Percentiles rank a stretch among this genome's conserved stretches.
Conservation (phyloP, 2,329 filamentous ascomycete species). For the Epichloe sibirici region DNA sequence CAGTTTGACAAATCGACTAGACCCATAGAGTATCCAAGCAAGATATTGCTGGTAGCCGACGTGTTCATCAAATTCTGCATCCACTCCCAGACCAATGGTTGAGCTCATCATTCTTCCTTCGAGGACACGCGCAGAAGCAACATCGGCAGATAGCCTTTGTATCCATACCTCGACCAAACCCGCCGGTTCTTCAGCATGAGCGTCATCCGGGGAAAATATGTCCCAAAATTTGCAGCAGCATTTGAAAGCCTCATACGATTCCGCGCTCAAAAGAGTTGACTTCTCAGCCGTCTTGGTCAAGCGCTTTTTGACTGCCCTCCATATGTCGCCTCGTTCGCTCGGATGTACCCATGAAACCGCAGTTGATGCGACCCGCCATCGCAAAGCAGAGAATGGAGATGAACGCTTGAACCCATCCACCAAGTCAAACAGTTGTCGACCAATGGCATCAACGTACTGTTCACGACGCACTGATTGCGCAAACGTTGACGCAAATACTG, state of each 20-base stretch:
- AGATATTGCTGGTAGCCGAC: conserved; percentile 20
- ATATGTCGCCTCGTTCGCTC: conserved; percentile 19
- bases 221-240: conserved; percentile 28
- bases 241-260: conserved; percentile 29
- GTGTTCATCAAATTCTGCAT: conserved; percentile 15
- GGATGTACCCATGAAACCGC: conserved; percentile 23
- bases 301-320: conserved; percentile 20
- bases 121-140: conserved; percentile 13
- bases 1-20: conserved; percentile 19
- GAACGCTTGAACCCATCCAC: conserved; percentile 19
- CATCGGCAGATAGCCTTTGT: conserved; percentile 19
- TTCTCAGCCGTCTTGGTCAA: conserved; percentile 22
- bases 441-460: conserved; percentile 29
- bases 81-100: conserved; percentile 7
- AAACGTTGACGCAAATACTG: conserved; percentile 31
- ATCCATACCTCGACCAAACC: conserved; percentile 22
- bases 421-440: conserved; percentile 25
- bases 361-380: conserved; percentile 28
- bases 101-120: conserved; percentile 13
- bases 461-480: conserved; percentile 29
- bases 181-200: conserved; percentile 16
- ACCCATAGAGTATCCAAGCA: conserved; percentile 21
- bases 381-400: conserved; percentile 21
- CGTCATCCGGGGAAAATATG: conserved; percentile 24
- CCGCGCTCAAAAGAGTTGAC: conserved; percentile 19